These are phyloP conservation scores for Beauveria scarabaeidicola DNA, from an alignment of 2,329 filamentous ascomycete genomes.

Conservation along the genomic window DNA sequence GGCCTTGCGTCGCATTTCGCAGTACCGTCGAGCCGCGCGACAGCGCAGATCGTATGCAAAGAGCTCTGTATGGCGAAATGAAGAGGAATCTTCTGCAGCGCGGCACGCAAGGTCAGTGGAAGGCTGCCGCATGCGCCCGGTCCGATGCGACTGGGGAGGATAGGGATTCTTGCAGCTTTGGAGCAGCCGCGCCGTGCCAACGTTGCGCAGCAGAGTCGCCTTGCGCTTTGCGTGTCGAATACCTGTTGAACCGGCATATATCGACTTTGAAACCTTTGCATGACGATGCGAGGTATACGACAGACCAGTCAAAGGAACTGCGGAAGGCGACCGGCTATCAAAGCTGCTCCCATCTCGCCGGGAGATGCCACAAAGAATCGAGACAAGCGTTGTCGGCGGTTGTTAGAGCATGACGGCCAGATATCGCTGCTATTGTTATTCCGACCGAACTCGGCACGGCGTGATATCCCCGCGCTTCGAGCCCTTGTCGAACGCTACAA, in stretches of 20 bases:
- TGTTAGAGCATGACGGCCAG: conserved; percentile 18
- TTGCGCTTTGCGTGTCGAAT: neutral
- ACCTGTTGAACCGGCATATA: neutral
- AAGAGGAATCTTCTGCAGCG: conserved; percentile 29
- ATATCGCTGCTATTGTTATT: conserved; percentile 22
- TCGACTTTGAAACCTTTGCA: neutral
- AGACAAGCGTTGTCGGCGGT: conserved; percentile 23
- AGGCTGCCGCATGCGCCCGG: conserved; percentile 16
- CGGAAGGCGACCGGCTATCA: conserved; percentile 11
- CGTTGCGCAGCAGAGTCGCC: neutral
- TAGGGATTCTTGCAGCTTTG: neutral
- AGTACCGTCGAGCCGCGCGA: too few species aligned
- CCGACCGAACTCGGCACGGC: conserved; percentile 19
- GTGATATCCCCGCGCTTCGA: conserved; percentile 17
- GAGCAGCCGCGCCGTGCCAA: neutral
- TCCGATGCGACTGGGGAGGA: neutral
- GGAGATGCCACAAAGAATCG: conserved; percentile 18
- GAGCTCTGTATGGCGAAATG: conserved; percentile 17
- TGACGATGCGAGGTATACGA: neutral
- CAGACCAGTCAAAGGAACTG: neutral
- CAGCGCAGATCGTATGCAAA: neutral
- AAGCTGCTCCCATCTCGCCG: conserved; percentile 19
- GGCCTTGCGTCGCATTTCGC: neutral
- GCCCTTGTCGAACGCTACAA: conserved; percentile 21
- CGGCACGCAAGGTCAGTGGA: conserved; percentile 23